Evolutionary conservation across 2,329 filamentous ascomycete genomes (phyloP).

Genomic region (Pezicula neosporulosa): DNA sequence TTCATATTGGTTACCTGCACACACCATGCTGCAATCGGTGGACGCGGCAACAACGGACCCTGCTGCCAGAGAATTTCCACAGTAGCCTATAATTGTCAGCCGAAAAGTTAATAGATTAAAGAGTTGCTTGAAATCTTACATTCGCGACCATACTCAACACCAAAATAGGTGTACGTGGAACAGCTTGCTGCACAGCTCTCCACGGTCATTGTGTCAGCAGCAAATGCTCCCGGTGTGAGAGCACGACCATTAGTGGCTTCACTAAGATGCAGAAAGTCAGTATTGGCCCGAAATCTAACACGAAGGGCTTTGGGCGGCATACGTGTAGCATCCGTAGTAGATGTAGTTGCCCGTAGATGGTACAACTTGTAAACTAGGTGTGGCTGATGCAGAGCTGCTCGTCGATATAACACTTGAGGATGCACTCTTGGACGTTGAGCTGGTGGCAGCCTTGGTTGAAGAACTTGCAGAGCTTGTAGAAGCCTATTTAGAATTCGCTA

Average conservation of each 20-base stretch:
- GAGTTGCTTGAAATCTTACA: slow-evolving; percentile 12
- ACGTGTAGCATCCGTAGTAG: slow-evolving; percentile 12
- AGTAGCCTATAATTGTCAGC: slow-evolving; percentile 4
- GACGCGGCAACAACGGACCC: neutral
- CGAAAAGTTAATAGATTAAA: too few relatives aligned
- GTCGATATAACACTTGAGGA: slow-evolving; percentile 1
- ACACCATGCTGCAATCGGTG: neutral
- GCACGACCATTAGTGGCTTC: slow-evolving; percentile 14
- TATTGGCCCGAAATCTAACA: too few relatives aligned
- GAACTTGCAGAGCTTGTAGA: too few relatives aligned
- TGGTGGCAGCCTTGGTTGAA: neutral
- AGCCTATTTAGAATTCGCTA: too few relatives aligned
- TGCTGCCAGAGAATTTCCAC: slow-evolving; percentile 15
- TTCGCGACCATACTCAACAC: slow-evolving; percentile 33
- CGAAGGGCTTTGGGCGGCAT: too few relatives aligned
- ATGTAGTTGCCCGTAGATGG: slow-evolving; percentile 10
- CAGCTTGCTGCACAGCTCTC: slow-evolving; percentile 24
- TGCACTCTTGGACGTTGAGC: neutral
- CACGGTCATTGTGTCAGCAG: slow-evolving; percentile 24
- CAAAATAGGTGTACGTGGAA: slow-evolving; percentile 26
- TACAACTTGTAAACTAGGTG: slow-evolving; percentile 5
- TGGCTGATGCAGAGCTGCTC: slow-evolving; percentile 3
- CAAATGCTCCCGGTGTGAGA: slow-evolving; percentile 14
- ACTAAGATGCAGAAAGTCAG: too few relatives aligned
- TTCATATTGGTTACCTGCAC: neutral